Percentiles rank a stretch among this genome's conserved stretches.
Evolutionary conservation across 108 stramenopile genomes (phyloP).

Genomic region (Seminavis robusta): DNA sequence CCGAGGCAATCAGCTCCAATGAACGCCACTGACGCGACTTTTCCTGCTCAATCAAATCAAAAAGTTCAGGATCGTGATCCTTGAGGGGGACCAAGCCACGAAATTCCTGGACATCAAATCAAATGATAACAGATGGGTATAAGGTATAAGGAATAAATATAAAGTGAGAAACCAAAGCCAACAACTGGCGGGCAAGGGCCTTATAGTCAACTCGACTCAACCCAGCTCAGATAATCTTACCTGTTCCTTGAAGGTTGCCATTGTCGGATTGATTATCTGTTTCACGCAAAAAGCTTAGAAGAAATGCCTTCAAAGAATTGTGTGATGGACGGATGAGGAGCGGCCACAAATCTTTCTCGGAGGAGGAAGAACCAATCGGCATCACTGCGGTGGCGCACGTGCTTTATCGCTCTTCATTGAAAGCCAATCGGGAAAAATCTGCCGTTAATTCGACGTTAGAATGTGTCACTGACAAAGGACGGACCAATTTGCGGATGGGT

Average conservation of each 20-base stretch:
- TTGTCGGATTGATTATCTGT: too few species aligned
- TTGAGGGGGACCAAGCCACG: conserved; percentile 87
- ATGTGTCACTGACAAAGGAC: too few species aligned
- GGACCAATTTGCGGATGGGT: too few species aligned
- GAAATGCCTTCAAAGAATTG: too few species aligned
- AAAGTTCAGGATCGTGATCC: conserved; percentile 95
- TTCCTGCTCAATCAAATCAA: conserved; percentile 95
- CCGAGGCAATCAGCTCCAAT: conserved; percentile 98
- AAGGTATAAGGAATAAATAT: background rate
- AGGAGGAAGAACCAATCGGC: too few species aligned
- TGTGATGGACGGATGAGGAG: too few species aligned
- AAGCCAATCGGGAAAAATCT: too few species aligned
- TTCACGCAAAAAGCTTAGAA: too few species aligned
- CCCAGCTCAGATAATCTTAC: background rate
- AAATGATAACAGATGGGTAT: conserved; percentile 2
- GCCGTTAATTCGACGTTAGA: too few species aligned
- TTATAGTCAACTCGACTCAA: background rate
- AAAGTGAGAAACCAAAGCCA: background rate
- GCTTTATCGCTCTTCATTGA: too few species aligned
- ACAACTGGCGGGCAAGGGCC: background rate
- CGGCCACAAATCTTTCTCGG: too few species aligned
- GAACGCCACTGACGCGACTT: conserved; percentile 93
- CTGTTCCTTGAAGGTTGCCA: background rate
- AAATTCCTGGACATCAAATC: conserved; percentile 55
- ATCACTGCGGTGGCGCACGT: too few species aligned